A percentile compares a stretch with the other conserved stretches of the same genome.
Conservation (phyloP, 306 rosid species). For the Prunus kanzakura region DNA sequence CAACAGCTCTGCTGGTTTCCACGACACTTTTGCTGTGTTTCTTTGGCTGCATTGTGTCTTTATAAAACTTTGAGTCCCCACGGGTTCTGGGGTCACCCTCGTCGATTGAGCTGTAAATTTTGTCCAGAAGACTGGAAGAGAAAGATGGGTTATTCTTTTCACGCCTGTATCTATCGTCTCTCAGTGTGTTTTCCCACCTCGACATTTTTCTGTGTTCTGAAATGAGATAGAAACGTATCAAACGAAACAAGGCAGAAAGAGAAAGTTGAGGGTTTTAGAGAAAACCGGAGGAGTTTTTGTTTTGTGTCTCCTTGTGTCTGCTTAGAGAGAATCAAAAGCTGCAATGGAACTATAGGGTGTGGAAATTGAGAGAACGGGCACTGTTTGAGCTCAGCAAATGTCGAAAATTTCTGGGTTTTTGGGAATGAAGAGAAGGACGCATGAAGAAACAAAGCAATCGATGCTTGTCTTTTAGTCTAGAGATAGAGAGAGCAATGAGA, state of each 20-base stretch:
- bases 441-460: constrained; percentile 35
- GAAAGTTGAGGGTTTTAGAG: neutral
- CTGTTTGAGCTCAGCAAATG: neutral
- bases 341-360: constrained; percentile 27
- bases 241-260: too few species aligned
- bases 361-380: neutral
- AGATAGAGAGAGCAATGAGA: constrained; percentile 45
- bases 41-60: constrained; percentile 28
- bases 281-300: neutral
- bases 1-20: constrained; percentile 17
- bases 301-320: constrained; percentile 9
- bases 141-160: constrained; percentile 52
- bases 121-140: constrained; percentile 73
- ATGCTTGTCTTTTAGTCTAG: constrained; percentile 22
- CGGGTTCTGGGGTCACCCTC: constrained; percentile 36
- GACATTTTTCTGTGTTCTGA: constrained; percentile 35
- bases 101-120: constrained; percentile 83
- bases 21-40: constrained; percentile 39
- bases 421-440: constrained; percentile 33
- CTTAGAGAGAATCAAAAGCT: constrained; percentile 35
- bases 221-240: neutral
- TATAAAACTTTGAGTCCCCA: constrained; percentile 41
- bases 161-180: constrained; percentile 24
- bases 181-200: constrained; percentile 19
- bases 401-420: constrained; percentile 10